Conservation (phyloP, 208 protist genomes). For the Entamoeba dispar region DNA sequence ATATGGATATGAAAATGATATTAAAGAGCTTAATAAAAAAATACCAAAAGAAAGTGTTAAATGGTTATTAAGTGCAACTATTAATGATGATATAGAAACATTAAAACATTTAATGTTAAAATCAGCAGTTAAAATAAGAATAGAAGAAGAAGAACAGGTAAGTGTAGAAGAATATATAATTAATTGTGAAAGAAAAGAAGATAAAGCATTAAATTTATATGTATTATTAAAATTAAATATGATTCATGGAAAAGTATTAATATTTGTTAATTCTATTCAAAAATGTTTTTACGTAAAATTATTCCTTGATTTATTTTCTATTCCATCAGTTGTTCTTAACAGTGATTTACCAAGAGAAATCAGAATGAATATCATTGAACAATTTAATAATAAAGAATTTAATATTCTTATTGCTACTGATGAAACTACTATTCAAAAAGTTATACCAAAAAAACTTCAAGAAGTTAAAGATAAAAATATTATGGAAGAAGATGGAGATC, state of each 20-base stretch:
- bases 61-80: neutral
- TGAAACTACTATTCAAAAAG: neutral
- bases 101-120: neutral
- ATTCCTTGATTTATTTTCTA: neutral
- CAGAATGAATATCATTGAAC: neutral
- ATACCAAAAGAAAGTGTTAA: neutral
- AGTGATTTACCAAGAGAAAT: neutral
- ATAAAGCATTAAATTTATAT: neutral
- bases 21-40: neutral
- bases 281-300: neutral
- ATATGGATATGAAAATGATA: neutral
- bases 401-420: slow-evolving; percentile 1
- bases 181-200: neutral
- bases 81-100: neutral
- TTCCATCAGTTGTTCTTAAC: neutral
- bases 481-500: neutral
- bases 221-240: neutral
- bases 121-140: neutral
- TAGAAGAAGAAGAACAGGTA: neutral
- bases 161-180: neutral
- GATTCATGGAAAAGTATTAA: neutral
- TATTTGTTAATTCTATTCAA: neutral
- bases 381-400: neutral
- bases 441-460: neutral
- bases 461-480: neutral